Base-by-base conservation (phyloP, 2,329 filamentous ascomycete species). In the Ramularia endophylla region DNA sequence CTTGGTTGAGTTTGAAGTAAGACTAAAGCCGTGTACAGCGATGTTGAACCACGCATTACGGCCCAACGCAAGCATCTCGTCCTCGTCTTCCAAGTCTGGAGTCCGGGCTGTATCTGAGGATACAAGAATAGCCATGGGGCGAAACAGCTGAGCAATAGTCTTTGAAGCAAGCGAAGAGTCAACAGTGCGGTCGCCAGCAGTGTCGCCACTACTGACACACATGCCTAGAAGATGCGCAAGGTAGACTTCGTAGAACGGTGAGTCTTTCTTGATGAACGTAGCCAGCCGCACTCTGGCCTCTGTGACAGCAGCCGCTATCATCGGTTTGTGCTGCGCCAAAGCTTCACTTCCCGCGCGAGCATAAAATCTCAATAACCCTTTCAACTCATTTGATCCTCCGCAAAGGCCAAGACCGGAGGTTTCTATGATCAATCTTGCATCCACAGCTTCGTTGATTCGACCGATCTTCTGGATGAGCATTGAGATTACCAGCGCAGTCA, bases 21-120 rank as follows among this genome's bases (percentile, higher is more conserved):
- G 73, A 8, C 81, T 83, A 60, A 97, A 94, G 4, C 89, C 92
- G 62, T 98, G 92, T 1, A 95, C 85, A 16, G 89, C 86, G 48
- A 97, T 87, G 57, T 98, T 99, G 68, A 95, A 97, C 92, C 92
- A 99, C 4, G 87, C 87, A 70, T 98, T 89, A 38, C 90, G 81
- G 18, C 79, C 77, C 47, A 85, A 76, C 6, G 80, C 78, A 5
- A 58, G 59, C 22, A 73, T 58, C 20, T 66, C 60, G 11, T 69
- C 62, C 28, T 65, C 59, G 15, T 65, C 55, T 44, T 90, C 81
- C 40, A 62, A 61, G 2, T 58, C 52, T 19, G 69, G 66, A 12
- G 61, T 52, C 2, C 65, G 56, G 17, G 63, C 56, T 5, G 58
- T 55, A 46, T 90, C 81, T 38, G 56, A 57, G 7, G 87, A 83